phyloP scores from a whole-genome alignment of 2,329 filamentous ascomycete genomes.

The Sarocladium brachiariae region DNA sequence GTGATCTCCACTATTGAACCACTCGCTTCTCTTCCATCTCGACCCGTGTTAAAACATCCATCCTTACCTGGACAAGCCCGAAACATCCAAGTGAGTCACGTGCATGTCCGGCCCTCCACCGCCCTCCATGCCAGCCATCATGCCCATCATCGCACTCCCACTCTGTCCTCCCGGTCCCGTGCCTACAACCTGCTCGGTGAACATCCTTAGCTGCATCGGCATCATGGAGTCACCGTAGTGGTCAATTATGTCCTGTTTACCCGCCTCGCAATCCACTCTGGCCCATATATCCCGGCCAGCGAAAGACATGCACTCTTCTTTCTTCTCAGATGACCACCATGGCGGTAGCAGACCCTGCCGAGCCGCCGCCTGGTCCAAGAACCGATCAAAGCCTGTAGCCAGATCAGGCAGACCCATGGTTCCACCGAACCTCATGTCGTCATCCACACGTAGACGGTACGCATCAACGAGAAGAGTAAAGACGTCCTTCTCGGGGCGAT shows the following conservation, averaged over 20 bases:
- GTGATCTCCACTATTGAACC: no score
- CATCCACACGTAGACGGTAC: slow-evolving; percentile 40
- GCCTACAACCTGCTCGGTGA: slow-evolving; percentile 27
- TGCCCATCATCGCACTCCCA: background rate
- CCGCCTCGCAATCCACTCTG: slow-evolving; percentile 12
- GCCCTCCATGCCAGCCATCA: background rate
- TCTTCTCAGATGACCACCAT: background rate
- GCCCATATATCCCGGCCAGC: background rate
- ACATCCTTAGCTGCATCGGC: slow-evolving; percentile 44
- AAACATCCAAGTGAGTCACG: background rate
- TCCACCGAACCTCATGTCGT: slow-evolving; percentile 24
- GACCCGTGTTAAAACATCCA: no score
- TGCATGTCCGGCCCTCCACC: background rate
- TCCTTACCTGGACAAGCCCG: no score
- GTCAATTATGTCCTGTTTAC: slow-evolving; percentile 30
- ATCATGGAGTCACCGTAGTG: slow-evolving; percentile 36
- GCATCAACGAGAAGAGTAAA: slow-evolving; percentile 40
- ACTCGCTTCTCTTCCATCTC: no score
- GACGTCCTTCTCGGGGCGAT: slow-evolving; percentile 34
- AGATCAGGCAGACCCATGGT: no score
- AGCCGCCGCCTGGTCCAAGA: no score
- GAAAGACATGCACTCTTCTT: background rate
- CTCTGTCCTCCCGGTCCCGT: background rate
- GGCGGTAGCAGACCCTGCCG: background rate
- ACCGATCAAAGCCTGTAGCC: no score